A percentile compares a stretch with the other conserved stretches of the same genome.
Evolutionary conservation across 441 rosid genomes (phyloP).

Genomic region (Adansonia madagascariensis): DNA sequence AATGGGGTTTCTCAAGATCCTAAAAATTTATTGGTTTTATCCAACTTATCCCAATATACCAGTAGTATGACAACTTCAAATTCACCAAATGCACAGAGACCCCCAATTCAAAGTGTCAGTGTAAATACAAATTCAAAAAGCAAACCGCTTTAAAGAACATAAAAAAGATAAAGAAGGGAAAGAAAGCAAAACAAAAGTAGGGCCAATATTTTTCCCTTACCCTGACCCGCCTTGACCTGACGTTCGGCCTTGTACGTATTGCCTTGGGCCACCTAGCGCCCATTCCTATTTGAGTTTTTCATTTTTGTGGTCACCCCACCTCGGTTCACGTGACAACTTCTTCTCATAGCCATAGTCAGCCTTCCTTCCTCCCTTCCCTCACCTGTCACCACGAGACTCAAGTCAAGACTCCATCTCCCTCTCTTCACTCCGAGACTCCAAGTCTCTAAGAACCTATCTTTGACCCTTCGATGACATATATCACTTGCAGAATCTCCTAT

Average conservation of each 20-base stretch:
- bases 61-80: not conserved
- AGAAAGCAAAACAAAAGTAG: not conserved
- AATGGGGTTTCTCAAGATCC: too few relatives aligned
- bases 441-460: too few relatives aligned
- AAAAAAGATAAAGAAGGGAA: not conserved
- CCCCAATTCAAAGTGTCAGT: not conserved
- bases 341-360: not conserved
- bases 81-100: not conserved
- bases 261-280: not conserved
- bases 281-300: not conserved
- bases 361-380: not conserved
- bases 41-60: not conserved
- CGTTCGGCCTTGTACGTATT: not conserved
- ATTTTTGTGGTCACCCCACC: conserved; percentile 32
- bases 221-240: too few relatives aligned
- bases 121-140: not conserved
- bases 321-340: conserved; percentile 44
- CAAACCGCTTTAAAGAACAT: not conserved
- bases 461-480: too few relatives aligned
- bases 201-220: not conserved
- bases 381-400: too few relatives aligned
- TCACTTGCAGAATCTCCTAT: too few relatives aligned
- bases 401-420: too few relatives aligned
- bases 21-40: too few relatives aligned
- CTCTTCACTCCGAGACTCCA: too few relatives aligned